These are phyloP conservation scores for Metrosideros polymorpha DNA, from an alignment of 441 rosid species.

Conservation along the genomic window DNA sequence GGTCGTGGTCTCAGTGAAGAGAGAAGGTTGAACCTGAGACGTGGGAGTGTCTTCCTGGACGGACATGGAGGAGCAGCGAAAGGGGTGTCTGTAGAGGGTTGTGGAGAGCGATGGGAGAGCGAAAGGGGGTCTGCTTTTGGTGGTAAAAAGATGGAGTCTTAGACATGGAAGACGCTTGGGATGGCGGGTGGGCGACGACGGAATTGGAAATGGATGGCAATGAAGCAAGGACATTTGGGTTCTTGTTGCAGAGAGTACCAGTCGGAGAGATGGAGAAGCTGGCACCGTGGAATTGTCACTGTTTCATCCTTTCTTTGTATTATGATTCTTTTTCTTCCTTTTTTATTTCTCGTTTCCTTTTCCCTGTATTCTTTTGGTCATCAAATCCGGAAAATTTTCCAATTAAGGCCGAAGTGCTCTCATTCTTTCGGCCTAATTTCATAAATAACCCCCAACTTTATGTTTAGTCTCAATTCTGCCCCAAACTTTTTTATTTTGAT, in stretches of 20 bases:
- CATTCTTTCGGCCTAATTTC: too few species aligned
- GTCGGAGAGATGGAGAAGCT: background rate
- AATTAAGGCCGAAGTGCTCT: too few species aligned
- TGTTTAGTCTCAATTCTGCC: too few species aligned
- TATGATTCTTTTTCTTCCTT: background rate
- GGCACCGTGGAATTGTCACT: background rate
- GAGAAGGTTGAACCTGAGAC: background rate
- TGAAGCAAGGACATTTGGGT: background rate
- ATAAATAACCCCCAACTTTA: too few species aligned
- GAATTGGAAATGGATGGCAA: background rate
- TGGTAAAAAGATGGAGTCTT: constrained; percentile 1
- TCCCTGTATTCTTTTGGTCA: background rate
- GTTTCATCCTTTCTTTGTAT: background rate
- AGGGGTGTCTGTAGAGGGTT: constrained; percentile 3
- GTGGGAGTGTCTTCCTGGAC: background rate
- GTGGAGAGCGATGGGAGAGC: background rate
- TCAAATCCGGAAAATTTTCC: too few species aligned
- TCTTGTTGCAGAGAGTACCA: background rate
- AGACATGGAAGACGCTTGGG: background rate
- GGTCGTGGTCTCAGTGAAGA: background rate
- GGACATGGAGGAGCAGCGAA: constrained; percentile 36
- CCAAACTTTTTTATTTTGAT: too few species aligned
- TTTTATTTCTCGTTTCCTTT: background rate
- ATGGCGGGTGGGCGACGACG: background rate
- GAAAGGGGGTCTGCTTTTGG: background rate